Conservation (phyloP, 75 land plant species). For the Picea sitchensis region DNA sequence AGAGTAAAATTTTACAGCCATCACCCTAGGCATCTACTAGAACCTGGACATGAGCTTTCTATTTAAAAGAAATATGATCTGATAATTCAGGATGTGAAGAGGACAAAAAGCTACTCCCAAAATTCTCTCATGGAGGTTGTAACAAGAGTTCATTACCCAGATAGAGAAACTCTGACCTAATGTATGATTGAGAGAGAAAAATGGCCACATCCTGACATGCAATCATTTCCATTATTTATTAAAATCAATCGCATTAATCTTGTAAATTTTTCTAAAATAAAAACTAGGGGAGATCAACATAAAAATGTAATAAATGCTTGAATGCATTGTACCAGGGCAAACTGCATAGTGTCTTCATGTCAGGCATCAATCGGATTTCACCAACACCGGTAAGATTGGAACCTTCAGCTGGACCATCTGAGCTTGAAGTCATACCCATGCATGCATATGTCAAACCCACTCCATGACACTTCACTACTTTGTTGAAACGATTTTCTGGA, state of each 20-base stretch:
- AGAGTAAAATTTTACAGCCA: background rate
- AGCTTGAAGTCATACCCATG: slow-evolving; percentile 75
- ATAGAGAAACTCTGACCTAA: background rate
- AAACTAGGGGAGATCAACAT: background rate
- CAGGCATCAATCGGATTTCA: slow-evolving; percentile 87
- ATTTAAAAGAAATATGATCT: no score
- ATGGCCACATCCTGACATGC: background rate
- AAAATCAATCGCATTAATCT: background rate
- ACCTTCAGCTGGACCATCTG: slow-evolving; percentile 69
- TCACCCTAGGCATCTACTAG: background rate
- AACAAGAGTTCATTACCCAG: background rate
- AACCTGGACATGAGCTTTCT: background rate
- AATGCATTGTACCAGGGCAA: slow-evolving; percentile 71
- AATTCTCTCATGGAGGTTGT: background rate
- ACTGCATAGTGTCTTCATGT: slow-evolving; percentile 47
- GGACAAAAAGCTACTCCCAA: background rate
- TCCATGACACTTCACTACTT: slow-evolving; percentile 58
- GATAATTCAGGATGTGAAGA: background rate
- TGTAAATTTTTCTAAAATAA: background rate
- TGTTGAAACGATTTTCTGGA: slow-evolving; percentile 58
- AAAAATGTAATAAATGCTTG: background rate
- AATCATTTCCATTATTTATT: background rate
- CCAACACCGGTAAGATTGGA: slow-evolving; percentile 68
- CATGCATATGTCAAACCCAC: slow-evolving; percentile 66
- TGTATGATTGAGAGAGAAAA: background rate